phyloP scores from a whole-genome alignment of 2,329 filamentous ascomycete genomes.

The Aspergillus pseudoviridinutans region DNA sequence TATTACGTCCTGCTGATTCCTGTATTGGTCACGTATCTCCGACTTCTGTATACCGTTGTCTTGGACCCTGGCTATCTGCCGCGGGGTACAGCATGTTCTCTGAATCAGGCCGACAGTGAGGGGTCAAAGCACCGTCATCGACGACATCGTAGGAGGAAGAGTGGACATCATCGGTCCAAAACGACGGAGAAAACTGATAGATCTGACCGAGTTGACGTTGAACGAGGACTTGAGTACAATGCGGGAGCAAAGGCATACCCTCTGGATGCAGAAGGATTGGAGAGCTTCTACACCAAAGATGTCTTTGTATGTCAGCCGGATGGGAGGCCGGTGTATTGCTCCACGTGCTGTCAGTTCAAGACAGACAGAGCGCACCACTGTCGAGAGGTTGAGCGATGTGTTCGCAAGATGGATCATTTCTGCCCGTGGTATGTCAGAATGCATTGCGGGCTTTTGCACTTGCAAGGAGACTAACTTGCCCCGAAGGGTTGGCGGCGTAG shows the following conservation, averaged over 20 bases:
- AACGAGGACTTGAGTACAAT: slow-evolving; percentile 22
- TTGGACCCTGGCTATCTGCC: slow-evolving; percentile 71
- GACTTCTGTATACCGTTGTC: slow-evolving; percentile 65
- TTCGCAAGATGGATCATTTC: slow-evolving; percentile 89
- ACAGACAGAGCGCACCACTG: slow-evolving; percentile 85
- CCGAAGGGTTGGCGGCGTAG: slow-evolving; percentile 78
- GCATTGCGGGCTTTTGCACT: neutral
- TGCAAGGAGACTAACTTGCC: slow-evolving; percentile 11
- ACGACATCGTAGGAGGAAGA: slow-evolving; percentile 21
- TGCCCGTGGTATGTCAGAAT: slow-evolving; percentile 65
- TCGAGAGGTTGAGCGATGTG: slow-evolving; percentile 74
- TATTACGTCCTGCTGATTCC: slow-evolving; percentile 69
- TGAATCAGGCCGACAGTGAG: slow-evolving; percentile 20
- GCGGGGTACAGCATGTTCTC: slow-evolving; percentile 48
- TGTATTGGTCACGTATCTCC: slow-evolving; percentile 64
- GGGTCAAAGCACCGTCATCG: slow-evolving; percentile 13
- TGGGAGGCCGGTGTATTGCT: slow-evolving; percentile 84
- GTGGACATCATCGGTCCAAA: slow-evolving; percentile 18
- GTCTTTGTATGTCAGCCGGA: slow-evolving; percentile 79
- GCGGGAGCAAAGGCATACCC: slow-evolving; percentile 23
- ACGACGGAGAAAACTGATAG: slow-evolving; percentile 21
- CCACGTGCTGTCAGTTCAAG: slow-evolving; percentile 80
- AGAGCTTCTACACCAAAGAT: slow-evolving; percentile 75
- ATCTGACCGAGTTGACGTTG: slow-evolving; percentile 21
- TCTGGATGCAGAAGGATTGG: slow-evolving; percentile 64